Conservation (phyloP, 257 asterid species). For the Buddleja alternifolia region DNA sequence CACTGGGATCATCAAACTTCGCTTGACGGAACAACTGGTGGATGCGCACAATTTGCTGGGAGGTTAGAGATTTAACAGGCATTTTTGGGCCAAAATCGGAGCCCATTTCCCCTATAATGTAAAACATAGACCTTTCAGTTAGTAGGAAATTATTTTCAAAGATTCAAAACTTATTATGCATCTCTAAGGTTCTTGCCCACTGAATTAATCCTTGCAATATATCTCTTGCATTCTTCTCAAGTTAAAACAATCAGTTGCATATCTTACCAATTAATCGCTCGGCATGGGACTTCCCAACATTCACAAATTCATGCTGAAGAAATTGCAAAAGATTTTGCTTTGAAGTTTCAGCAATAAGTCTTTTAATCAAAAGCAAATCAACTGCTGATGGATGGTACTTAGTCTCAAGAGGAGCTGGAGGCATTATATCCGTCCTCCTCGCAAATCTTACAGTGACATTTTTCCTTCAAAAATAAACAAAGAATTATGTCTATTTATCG, state of each 20-base stretch:
- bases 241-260: constrained; percentile 22
- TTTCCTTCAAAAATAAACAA: constrained; percentile 51
- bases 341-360: constrained; percentile 83
- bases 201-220: constrained; percentile 9
- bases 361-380: constrained; percentile 85
- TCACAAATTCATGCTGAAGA: constrained; percentile 92
- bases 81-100: constrained; percentile 67
- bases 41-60: constrained; percentile 90
- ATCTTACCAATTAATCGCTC: constrained; percentile 82
- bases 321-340: constrained; percentile 73
- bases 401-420: constrained; percentile 90
- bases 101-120: constrained; percentile 82
- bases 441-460: constrained; percentile 68
- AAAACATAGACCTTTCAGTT: constrained; percentile 24
- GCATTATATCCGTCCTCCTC: constrained; percentile 89
- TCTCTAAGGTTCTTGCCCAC: background rate
- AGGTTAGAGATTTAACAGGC: constrained; percentile 67
- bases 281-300: constrained; percentile 77
- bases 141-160: constrained; percentile 8
- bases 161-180: background rate
- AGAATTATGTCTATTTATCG: constrained; percentile 23
- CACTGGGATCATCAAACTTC: constrained; percentile 88
- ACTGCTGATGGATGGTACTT: constrained; percentile 97
- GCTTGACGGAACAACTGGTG: constrained; percentile 96
- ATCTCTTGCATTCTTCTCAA: background rate